Conservation (phyloP, 1,139 yeast genomes). For the Suhomyces chickasaworum region DNA sequence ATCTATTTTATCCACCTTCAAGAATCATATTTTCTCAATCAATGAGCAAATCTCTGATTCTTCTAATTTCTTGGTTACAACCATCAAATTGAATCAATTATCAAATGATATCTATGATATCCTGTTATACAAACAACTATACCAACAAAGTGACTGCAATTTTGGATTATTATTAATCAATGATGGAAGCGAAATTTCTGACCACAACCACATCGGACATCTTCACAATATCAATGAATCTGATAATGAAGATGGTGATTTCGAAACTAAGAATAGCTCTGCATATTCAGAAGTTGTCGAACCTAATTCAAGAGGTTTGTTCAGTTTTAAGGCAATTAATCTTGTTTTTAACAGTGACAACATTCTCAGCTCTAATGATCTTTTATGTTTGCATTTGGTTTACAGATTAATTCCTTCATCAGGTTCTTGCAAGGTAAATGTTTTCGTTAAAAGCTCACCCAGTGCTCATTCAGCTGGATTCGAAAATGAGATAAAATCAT, state of each 20-base stretch:
- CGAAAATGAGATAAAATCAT: slow-evolving; percentile 24
- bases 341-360: slow-evolving; percentile 35
- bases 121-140: slow-evolving; percentile 30
- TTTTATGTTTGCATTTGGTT: slow-evolving; percentile 32
- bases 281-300: slow-evolving; percentile 13
- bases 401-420: slow-evolving; percentile 21
- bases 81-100: slow-evolving; percentile 26
- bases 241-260: slow-evolving; percentile 11
- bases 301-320: slow-evolving; percentile 18
- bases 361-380: slow-evolving; percentile 37
- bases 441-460: slow-evolving; percentile 25
- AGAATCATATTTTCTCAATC: slow-evolving; percentile 31
- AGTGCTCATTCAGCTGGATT: slow-evolving; percentile 21
- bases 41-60: slow-evolving; percentile 33
- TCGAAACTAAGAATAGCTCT: slow-evolving; percentile 10
- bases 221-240: slow-evolving; percentile 10
- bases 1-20: slow-evolving; percentile 51
- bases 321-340: slow-evolving; percentile 25
- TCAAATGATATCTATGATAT: slow-evolving; percentile 23
- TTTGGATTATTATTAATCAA: slow-evolving; percentile 35
- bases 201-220: slow-evolving; percentile 8
- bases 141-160: slow-evolving; percentile 30
- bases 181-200: slow-evolving; percentile 12
- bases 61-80: slow-evolving; percentile 30
- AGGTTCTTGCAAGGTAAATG: slow-evolving; percentile 20